Evolutionary conservation across 106 monocot genomes (phyloP), one percentile per base, ranked within the genome.

Genomic region (Dioscorea dumetorum): DNA sequence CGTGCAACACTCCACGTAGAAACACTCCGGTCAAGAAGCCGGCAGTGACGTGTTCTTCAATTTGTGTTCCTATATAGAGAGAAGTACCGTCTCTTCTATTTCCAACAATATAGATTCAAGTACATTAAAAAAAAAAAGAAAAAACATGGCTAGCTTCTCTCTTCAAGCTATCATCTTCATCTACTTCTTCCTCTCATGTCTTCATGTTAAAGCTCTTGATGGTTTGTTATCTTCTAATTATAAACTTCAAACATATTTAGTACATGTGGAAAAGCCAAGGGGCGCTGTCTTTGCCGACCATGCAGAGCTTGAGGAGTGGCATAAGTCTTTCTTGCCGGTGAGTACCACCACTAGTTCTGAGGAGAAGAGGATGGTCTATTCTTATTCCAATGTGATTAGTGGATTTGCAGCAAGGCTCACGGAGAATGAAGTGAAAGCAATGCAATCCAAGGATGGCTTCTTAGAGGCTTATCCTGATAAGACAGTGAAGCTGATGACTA

Each of bases 371-470:
- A 61, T 78, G 41, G 62, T 72, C 0, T 59, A 78, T 56, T 28
- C 28, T 0, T 67, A 78, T 20, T 12, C n/a, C 2, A 31, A 48
- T 2, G 71, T 67, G 19, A 58, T 72, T 10, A 66, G 22, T 22
- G 77, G 77, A 0, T 85, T 85, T 62, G 78, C 81, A 1, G 81
- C 78, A 4, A 72, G 78, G 60, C 72, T 85, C 12, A 83, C 83
- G 0, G 22, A 52, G 54, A 28, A 60, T 10, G 83, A 86, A 61
- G 34, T 78, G 3, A 58, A 67, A 8, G 70, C 50, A 22, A 73
- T 86, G 53, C 49, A 41, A 52, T 33, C 6, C 0, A 72, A 24
- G 60, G 73, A 71, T 1, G 80, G 81, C 0, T 83, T 86, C 72
- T 31, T 90, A 28, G 15, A 12, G 0, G 90, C 81, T 5, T 67